phyloP scores from a whole-genome alignment of 139 green algal species.

The Chlorella sp. region DNA sequence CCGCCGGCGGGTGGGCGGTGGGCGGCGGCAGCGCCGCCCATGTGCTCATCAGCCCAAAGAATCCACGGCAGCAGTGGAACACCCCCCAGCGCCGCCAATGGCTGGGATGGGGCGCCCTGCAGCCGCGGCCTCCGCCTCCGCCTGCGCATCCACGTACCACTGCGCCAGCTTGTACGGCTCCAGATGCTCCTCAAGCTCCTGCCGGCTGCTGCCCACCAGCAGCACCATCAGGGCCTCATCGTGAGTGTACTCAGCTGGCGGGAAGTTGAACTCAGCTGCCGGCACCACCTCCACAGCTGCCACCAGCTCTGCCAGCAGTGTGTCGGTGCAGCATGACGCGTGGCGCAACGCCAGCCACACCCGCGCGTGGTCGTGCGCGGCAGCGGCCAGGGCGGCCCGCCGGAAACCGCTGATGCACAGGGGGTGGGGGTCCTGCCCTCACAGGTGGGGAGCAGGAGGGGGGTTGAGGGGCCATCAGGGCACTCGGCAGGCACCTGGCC shows the following conservation, averaged over 20 bases:
- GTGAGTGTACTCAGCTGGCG: not conserved
- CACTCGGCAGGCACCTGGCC: too few species aligned
- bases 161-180: not conserved
- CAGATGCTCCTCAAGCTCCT: slow-evolving; percentile 15
- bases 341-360: slow-evolving; percentile 18
- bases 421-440: not conserved
- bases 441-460: not conserved
- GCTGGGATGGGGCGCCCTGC: not conserved
- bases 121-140: not conserved
- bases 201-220: not conserved
- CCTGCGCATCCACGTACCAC: not conserved
- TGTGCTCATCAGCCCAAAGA: too few species aligned
- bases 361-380: slow-evolving; percentile 11
- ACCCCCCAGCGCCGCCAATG: too few species aligned
- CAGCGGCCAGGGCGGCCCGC: not conserved
- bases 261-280: not conserved
- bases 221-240: not conserved
- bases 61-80: too few species aligned
- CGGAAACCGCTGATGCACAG: slow-evolving; percentile 1
- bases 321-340: not conserved
- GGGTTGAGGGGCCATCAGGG: too few species aligned
- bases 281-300: not conserved
- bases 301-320: not conserved
- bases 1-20: too few species aligned
- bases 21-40: too few species aligned